phyloP scores from a whole-genome alignment of 306 rosid genomes.

The Elaeagnus macrophylla region DNA sequence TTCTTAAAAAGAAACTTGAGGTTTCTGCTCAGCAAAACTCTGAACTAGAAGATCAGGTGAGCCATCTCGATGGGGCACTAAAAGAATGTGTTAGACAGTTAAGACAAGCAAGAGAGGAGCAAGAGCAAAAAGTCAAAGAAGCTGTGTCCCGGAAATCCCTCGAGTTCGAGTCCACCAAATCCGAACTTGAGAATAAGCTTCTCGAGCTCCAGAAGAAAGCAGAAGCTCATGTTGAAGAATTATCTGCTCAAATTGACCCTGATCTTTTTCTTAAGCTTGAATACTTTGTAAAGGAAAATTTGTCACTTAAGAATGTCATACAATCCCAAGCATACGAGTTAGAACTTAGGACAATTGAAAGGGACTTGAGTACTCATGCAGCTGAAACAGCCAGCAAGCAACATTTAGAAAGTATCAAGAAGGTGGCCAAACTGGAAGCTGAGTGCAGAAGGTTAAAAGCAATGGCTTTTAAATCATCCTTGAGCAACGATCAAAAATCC shows the following conservation, averaged over 20 bases:
- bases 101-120: slow-evolving; percentile 86
- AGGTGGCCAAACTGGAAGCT: slow-evolving; percentile 82
- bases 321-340: slow-evolving; percentile 61
- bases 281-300: slow-evolving; percentile 61
- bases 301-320: slow-evolving; percentile 56
- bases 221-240: slow-evolving; percentile 32
- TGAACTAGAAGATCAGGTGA: slow-evolving; percentile 55
- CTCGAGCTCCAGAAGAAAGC: slow-evolving; percentile 52
- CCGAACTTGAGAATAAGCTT: slow-evolving; percentile 58
- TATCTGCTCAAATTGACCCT: slow-evolving; percentile 34
- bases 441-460: slow-evolving; percentile 76
- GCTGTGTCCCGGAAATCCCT: slow-evolving; percentile 49
- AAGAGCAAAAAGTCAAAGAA: slow-evolving; percentile 51
- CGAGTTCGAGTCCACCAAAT: slow-evolving; percentile 60
- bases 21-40: slow-evolving; percentile 48
- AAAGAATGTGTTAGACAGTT: slow-evolving; percentile 95
- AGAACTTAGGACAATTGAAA: slow-evolving; percentile 68
- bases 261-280: slow-evolving; percentile 46
- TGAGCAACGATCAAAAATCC: slow-evolving; percentile 46
- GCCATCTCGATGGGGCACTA: slow-evolving; percentile 91
- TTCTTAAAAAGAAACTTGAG: slow-evolving; percentile 66
- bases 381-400: slow-evolving; percentile 98
- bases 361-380: slow-evolving; percentile 84
- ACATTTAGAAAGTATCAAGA: slow-evolving; percentile 78
- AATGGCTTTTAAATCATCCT: slow-evolving; percentile 32